Evolutionary conservation across 192 early-diverging fungal species (phyloP), one percentile per base, ranked within the genome.

Genomic region (Backusella westeae): DNA sequence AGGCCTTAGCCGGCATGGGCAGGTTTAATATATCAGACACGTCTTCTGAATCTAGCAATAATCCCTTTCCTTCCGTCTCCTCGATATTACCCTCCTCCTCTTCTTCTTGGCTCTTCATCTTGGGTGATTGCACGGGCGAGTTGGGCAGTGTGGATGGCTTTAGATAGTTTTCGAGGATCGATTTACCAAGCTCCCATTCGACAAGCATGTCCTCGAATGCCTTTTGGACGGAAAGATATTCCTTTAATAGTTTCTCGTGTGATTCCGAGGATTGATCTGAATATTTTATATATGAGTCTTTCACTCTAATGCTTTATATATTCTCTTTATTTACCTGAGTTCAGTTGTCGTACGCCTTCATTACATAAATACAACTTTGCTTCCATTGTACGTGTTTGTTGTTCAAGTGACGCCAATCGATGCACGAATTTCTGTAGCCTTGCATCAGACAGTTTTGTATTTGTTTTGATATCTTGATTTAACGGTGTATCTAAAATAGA

Each of bases 321-420:
- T 15, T 63, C 19, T 12, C 0, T 49, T 68, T 67, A 36, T 19
- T 63, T 69, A 71, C 67, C 65, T 29, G 49, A 32, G 15, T 44
- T 42, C 6, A 72, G 75, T 77, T 79, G 81, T 56, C 81, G 77
- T 35, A 74, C 82, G 77, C 88, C 89, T 26, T 90, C 89, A 53
- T 85, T 85, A 65, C 87, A 87, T 56, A 90, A 79, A 69, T 85
- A 88, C 42, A 90, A 74, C 65, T 87, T 88, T 17, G 89, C 89
- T 73, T 88, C 87, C 52, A 88, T 80, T 7, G 85, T 85, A 56
- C 89, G 83, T 53, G 87, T 75, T 69, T 87, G 84, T 53, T 88
- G 86, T 66, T 89, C 86, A 36, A 87, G 42, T 6, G 75, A 71
- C 49, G 86, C 75, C 14, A 89, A 70, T 26, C 84, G 78, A 68